These are phyloP conservation scores for Colletotrichum cordylinicola DNA, from an alignment of 2,329 filamentous ascomycete genomes.

Conservation along the genomic window DNA sequence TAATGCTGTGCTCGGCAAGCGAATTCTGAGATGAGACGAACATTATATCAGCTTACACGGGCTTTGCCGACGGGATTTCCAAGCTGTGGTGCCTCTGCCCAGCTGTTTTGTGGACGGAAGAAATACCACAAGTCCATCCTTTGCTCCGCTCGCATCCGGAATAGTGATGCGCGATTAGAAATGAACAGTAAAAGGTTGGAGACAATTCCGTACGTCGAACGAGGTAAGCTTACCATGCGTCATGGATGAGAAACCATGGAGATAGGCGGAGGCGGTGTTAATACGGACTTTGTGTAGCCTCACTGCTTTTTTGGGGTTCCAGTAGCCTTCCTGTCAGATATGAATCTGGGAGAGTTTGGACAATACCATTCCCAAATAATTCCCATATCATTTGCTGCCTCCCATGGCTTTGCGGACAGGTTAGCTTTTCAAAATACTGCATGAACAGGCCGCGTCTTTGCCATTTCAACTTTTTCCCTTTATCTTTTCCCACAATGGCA, in stretches of 20 bases:
- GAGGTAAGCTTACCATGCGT: not conserved
- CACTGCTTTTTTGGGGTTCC: not conserved
- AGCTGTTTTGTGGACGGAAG: not conserved
- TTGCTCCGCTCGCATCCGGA: not conserved
- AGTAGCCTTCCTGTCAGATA: not conserved
- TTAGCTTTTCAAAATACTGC: accelerated
- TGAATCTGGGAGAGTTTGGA: accelerated
- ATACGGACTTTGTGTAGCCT: not conserved
- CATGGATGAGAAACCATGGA: not conserved
- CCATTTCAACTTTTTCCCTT: not conserved
- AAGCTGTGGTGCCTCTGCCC: not conserved
- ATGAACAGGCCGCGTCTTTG: accelerated
- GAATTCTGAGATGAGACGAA: not conserved
- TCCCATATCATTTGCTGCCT: accelerated
- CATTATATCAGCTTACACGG: not conserved
- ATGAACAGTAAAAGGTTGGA: not conserved
- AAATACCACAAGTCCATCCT: not conserved
- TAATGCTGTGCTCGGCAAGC: not conserved
- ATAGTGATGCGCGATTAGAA: not conserved
- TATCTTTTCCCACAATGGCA: not conserved
- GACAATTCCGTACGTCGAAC: not conserved
- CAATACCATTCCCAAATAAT: not conserved
- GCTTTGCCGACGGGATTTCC: not conserved
- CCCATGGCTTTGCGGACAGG: not conserved
- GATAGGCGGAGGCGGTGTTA: not conserved